A percentile compares a stretch with the other conserved stretches of the same genome.
These are phyloP conservation scores for Termitomyces sp. DNA, from an alignment of 768 basidiomycete species.

Conservation along the genomic window DNA sequence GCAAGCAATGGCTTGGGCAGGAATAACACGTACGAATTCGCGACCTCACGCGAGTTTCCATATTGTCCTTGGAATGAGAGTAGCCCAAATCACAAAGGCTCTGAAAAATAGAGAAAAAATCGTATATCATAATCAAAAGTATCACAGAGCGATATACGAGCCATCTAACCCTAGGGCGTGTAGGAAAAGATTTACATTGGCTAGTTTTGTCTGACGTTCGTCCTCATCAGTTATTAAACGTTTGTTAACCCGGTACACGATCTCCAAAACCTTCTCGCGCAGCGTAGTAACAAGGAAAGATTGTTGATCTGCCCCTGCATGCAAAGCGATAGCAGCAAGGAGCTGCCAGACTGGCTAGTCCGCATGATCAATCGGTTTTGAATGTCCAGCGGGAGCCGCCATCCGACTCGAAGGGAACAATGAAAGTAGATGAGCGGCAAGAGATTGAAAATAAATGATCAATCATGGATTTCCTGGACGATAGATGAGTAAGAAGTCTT, in stretches of 20 bases:
- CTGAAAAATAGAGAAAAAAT: neutral
- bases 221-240: conserved; percentile 72
- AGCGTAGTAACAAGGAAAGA: conserved; percentile 79
- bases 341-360: conserved; percentile 95
- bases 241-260: conserved; percentile 76
- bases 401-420: conserved; percentile 91
- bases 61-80: too few species aligned
- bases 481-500: conserved; percentile 7
- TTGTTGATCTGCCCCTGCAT: conserved; percentile 84
- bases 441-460: conserved; percentile 78
- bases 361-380: conserved; percentile 54
- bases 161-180: conserved; percentile 69
- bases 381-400: conserved; percentile 34
- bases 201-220: conserved; percentile 71
- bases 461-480: conserved; percentile 77
- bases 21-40: too few species aligned
- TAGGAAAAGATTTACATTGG: conserved; percentile 90
- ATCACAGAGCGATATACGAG: conserved; percentile 66
- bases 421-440: conserved; percentile 69
- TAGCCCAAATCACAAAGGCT: too few species aligned
- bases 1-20: too few species aligned
- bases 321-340: conserved; percentile 84
- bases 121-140: conserved; percentile 13
- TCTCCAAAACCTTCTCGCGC: conserved; percentile 92
- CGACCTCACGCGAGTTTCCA: too few species aligned